Evolutionary conservation across 495 filamentous ascomycete species (phyloP).

Genomic region (Podospora pseudopauciseta): DNA sequence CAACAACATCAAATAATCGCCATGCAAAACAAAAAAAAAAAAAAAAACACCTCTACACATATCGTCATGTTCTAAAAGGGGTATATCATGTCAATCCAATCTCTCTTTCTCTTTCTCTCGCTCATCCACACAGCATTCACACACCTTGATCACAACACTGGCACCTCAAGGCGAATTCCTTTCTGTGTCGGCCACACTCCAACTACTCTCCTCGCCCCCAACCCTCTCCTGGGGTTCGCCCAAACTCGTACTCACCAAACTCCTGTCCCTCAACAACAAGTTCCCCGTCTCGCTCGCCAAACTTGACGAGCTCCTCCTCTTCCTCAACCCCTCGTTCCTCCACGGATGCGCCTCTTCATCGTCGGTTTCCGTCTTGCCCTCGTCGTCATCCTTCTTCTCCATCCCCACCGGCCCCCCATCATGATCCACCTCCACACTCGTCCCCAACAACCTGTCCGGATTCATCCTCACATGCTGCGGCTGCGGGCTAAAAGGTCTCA

Average conservation of each 20-base stretch:
- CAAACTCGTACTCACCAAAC: conserved; percentile 16
- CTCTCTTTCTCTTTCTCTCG: conserved; percentile 2
- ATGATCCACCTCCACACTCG: conserved; percentile 16
- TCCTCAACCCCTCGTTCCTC: conserved; percentile 30
- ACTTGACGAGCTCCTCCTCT: conserved; percentile 1
- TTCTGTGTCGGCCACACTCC: conserved; percentile 15
- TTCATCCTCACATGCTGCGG: conserved; percentile 40
- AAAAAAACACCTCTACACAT: neutral
- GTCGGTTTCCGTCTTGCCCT: conserved; percentile 8
- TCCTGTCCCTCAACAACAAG: conserved; percentile 5
- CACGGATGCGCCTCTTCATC: conserved; percentile 32
- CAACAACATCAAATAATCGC: neutral
- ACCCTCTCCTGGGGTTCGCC: conserved; percentile 13
- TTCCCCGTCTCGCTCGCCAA: neutral
- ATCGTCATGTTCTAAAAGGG: neutral
- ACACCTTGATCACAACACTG: neutral
- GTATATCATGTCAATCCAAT: conserved; percentile 8
- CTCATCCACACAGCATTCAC: neutral
- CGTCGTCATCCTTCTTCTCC: conserved; percentile 19
- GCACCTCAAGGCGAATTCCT: neutral
- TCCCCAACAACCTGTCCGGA: conserved; percentile 37
- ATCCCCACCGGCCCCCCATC: conserved; percentile 10
- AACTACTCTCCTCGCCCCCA: conserved; percentile 12
- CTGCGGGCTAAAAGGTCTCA: conserved; percentile 54
- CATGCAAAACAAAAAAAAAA: neutral